Percentiles rank a stretch among this genome's conserved stretches.
Conservation (phyloP, 192 early-diverging fungal species). For the Coemansia aciculifera region DNA sequence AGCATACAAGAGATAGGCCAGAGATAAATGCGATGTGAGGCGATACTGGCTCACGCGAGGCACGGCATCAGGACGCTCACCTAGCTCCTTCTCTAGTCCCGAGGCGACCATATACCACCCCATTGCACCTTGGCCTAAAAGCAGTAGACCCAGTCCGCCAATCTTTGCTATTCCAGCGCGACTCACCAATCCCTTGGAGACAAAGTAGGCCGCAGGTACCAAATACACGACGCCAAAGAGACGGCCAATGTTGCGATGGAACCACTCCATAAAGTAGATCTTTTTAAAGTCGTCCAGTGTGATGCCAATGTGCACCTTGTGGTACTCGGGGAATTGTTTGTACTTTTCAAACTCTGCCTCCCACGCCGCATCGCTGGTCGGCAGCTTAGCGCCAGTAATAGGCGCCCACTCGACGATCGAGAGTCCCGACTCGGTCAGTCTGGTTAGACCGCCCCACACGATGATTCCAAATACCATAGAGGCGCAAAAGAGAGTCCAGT, state of each 20-base stretch:
- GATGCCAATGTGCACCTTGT: conserved; percentile 89
- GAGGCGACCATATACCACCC: conserved; percentile 99
- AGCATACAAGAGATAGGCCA: conserved; percentile 86
- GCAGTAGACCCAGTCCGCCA: conserved; percentile 62
- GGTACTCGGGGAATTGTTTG: conserved; percentile 97
- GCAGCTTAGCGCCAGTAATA: conserved; percentile 91
- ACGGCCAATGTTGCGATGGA: conserved; percentile 92
- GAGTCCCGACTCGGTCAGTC: conserved; percentile 95
- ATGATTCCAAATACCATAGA: conserved; percentile 92
- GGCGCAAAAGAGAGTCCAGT: conserved; percentile 88
- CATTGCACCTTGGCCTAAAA: conserved; percentile 84
- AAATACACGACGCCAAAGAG: conserved; percentile 87
- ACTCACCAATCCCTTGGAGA: conserved; percentile 74
- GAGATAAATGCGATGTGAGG: conserved; percentile 84
- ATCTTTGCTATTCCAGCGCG: conserved; percentile 61
- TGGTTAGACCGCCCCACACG: conserved; percentile 90
- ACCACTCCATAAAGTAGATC: conserved; percentile 99
- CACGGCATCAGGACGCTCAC: conserved; percentile 73
- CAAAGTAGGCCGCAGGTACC: conserved; percentile 87
- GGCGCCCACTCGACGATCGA: conserved; percentile 97
- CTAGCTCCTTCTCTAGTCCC: conserved; percentile 79
- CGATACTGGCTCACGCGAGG: conserved; percentile 95
- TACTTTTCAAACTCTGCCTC: conserved; percentile 95
- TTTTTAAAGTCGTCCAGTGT: conserved; percentile 90
- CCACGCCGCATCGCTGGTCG: conserved; percentile 84